A percentile compares a stretch with the other conserved stretches of the same genome.
phyloP scores from a whole-genome alignment of 2,329 filamentous ascomycete species.

The Macroventuria anomochaeta region DNA sequence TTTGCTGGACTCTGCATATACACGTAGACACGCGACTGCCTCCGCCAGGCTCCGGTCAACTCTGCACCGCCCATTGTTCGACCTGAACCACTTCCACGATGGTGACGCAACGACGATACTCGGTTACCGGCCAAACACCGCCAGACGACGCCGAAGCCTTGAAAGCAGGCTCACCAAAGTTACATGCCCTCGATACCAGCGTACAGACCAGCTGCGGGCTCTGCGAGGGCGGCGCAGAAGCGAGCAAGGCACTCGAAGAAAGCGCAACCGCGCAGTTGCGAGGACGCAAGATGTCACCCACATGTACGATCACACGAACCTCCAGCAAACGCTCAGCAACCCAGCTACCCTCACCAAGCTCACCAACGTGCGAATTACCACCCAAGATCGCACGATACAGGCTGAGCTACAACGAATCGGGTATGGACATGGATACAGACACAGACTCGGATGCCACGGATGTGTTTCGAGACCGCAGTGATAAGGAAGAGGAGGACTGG shows the following conservation, averaged over 20 bases:
- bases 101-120: slow-evolving; percentile 46
- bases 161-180: slow-evolving; percentile 45
- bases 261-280: slow-evolving; percentile 26
- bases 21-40: slow-evolving; percentile 20
- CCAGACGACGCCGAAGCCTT: slow-evolving; percentile 43
- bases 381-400: slow-evolving; percentile 44
- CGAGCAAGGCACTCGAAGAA: slow-evolving; percentile 19
- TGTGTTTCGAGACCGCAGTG: slow-evolving; percentile 22
- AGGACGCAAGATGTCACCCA: slow-evolving; percentile 38
- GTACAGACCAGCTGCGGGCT: slow-evolving; percentile 43
- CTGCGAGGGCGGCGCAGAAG: slow-evolving; percentile 33
- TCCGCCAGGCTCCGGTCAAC: slow-evolving; percentile 5
- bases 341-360: slow-evolving; percentile 46
- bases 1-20: slow-evolving; percentile 20
- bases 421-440: slow-evolving; percentile 28
- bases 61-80: slow-evolving; percentile 1
- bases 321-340: slow-evolving; percentile 48
- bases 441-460: slow-evolving; percentile 31
- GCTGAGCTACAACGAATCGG: slow-evolving; percentile 29
- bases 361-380: slow-evolving; percentile 42
- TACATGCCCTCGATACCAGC: slow-evolving; percentile 46
- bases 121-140: slow-evolving; percentile 47
- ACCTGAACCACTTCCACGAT: slow-evolving; percentile 22
- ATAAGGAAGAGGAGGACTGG: slow-evolving; percentile 28
- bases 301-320: slow-evolving; percentile 33